Evolutionary conservation across 345 rosid species (phyloP).

Genomic region (Reutealis trisperma): DNA sequence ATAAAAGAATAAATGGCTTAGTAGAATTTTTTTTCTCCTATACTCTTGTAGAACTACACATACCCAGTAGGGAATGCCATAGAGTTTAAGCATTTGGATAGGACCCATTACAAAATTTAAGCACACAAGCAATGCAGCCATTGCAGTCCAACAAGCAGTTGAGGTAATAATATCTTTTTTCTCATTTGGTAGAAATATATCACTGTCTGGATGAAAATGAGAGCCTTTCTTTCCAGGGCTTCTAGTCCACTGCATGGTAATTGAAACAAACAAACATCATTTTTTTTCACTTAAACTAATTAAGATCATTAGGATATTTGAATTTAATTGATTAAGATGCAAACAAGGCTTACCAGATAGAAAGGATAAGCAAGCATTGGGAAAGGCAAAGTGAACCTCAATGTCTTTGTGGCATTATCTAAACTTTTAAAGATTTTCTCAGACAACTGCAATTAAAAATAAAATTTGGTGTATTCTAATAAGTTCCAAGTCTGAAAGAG

Average conservation of each 20-base stretch:
- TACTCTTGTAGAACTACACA: background rate
- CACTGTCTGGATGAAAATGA: constrained; percentile 78
- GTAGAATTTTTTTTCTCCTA: background rate
- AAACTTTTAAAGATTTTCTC: constrained; percentile 68
- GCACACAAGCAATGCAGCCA: constrained; percentile 34
- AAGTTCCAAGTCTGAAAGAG: background rate
- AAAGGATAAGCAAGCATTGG: constrained; percentile 92
- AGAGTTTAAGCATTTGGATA: constrained; percentile 28
- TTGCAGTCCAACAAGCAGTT: constrained; percentile 39
- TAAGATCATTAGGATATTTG: background rate
- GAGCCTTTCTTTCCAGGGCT: constrained; percentile 94
- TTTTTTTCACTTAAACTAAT: background rate
- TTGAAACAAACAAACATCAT: constrained; percentile 5
- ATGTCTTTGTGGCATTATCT: constrained; percentile 42
- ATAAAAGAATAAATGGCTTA: background rate
- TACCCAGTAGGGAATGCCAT: constrained; percentile 35
- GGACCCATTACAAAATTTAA: constrained; percentile 31
- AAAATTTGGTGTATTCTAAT: background rate
- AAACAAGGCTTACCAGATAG: constrained; percentile 64
- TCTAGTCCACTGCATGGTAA: constrained; percentile 58
- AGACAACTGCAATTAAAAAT: constrained; percentile 51
- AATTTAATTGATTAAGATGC: background rate
- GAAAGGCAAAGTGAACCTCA: constrained; percentile 83
- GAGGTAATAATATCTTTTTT: constrained; percentile 68
- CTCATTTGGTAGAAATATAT: constrained; percentile 72